Base-by-base conservation (phyloP, 164 flowering plant genomes). In the Berberis thunbergii region DNA sequence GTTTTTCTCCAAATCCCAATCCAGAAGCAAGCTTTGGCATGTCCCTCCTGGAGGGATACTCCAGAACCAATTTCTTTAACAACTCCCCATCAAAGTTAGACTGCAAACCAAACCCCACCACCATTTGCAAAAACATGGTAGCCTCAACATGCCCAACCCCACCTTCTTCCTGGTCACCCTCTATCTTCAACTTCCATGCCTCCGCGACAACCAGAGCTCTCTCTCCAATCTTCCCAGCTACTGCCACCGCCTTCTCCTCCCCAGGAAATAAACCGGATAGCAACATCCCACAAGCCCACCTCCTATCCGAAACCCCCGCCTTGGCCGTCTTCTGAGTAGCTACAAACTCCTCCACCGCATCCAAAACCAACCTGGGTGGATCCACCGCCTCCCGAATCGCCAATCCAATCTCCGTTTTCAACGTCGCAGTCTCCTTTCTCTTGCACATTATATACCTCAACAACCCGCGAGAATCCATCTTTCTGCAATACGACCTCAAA, bases 271-370 rank as follows among this genome's bases (percentile, higher is more conserved):
- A 38, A 1, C 77, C 83, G 59, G 81, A 76, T 4, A 84, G 68
- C 69, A 83, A 59, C 65, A 72, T 62, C 46, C 76, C 83, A 42
- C 84, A 78, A 2, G 86, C 83, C 92, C 88, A 86, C 53, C 88
- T 63, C 73, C 69, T 74, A 69, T 84, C 88, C 43, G 82, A 67
- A n/a, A 79, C n/a, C 64, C 80, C 80, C 3, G 41, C 69, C 49
- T 70, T 74, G 10, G n/a, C 77, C 2, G 45, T 11, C 43, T 76
- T 79, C 40, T 54, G 57, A 2, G 46, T 44, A 49, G 78, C 50
- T 41, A 57, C 41, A 68, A 74, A 81, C 59, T 72, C 84, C 63
- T 77, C 84, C 66, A 83, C 57, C 0, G 76, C 82, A 8, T 81
- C 82, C 43, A 83, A 45, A 40, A 85, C 76, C 49, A 85, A 54